phyloP scores from a whole-genome alignment of 139 green algal genomes.

The Edaphochlamys debaryana region DNA sequence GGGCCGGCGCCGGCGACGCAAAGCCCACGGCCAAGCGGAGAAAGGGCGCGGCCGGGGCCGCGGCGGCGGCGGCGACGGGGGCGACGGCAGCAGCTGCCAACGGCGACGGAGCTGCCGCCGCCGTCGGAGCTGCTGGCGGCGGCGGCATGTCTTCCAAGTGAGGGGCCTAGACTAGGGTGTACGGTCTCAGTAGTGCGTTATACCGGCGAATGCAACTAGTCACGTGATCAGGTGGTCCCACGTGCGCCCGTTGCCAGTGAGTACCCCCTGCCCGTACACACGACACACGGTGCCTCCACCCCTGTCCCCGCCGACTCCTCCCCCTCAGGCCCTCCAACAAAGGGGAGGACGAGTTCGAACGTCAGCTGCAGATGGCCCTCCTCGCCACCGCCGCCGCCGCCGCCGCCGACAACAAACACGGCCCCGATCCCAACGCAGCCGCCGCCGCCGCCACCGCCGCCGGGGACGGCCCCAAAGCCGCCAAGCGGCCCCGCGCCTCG shows the following conservation, averaged over 20 bases:
- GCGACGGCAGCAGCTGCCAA: too few species aligned
- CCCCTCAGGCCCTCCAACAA: slow-evolving; percentile 22
- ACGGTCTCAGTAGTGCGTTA: too few species aligned
- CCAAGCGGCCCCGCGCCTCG: not conserved
- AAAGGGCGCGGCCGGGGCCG: not conserved
- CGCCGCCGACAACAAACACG: not conserved
- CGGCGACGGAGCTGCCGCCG: too few species aligned
- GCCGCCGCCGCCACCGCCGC: not conserved
- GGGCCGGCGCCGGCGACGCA: not conserved
- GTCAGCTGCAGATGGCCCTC: slow-evolving; percentile 83
- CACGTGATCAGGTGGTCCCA: too few species aligned
- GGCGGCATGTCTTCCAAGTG: too few species aligned
- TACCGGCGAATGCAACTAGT: too few species aligned
- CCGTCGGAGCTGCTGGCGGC: too few species aligned
- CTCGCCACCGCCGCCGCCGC: slow-evolving; percentile 60
- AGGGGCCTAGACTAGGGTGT: too few species aligned
- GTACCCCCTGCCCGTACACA: too few species aligned
- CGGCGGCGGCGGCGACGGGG: too few species aligned
- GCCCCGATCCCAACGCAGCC: not conserved
- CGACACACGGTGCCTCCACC: too few species aligned
- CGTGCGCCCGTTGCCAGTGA: too few species aligned
- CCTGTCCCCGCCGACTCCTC: not conserved
- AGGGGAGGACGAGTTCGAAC: slow-evolving; percentile 90
- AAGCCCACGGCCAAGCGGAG: not conserved
- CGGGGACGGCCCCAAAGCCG: not conserved